Evolutionary conservation across 2,329 filamentous ascomycete species (phyloP), one percentile per base, ranked within the genome.

Genomic region (Neocucurbitaria cava): DNA sequence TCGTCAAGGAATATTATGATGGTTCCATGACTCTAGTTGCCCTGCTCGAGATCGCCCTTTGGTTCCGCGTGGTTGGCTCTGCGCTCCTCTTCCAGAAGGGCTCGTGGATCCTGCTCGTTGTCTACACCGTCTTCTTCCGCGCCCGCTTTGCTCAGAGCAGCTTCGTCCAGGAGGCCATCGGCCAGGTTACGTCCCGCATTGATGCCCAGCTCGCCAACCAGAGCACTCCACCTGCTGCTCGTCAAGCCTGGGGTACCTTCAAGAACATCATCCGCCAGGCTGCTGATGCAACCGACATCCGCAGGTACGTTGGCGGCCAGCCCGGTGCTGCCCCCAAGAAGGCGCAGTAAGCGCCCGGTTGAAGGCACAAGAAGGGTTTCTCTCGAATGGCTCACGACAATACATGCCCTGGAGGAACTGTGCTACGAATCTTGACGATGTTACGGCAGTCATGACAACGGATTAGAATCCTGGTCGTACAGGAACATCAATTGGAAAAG

Each of bases 1-100:
- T 99, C 71, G 92, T 99, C 77, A 98, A 98, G 87, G 87, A 92
- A 76, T 97, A 98, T 85, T 99, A 99, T 75, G 95, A 99, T 76
- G 81, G 86, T 58, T 96, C 92, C 78, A 99, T 99, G 95, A 91
- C 90, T 53, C 82, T 98, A 57, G 95, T 99, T 28, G 90, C 94
- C 33, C 82, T 83, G 42, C 90, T 99, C 54, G 95, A 99, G 81
- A 91, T 98, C 65, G 79, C 85, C 36, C 87, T 98, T 56, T 96
- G 93, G 88, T 81, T 90, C 77, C 92, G 95, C 71, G 81, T 99
- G 50, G 73, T 96, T 44, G 79, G 92, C 49, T 89, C 91, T 28
- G 91, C 92, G 58, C 79, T 98, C 60, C 82, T 96, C 66, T 98
- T 98, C 86, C 87, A 89, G 80, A 91, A 89, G 76, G 89, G 92